These are phyloP conservation scores for Panellus pusillus DNA, from an alignment of 768 basidiomycete species.

Conservation along the genomic window DNA sequence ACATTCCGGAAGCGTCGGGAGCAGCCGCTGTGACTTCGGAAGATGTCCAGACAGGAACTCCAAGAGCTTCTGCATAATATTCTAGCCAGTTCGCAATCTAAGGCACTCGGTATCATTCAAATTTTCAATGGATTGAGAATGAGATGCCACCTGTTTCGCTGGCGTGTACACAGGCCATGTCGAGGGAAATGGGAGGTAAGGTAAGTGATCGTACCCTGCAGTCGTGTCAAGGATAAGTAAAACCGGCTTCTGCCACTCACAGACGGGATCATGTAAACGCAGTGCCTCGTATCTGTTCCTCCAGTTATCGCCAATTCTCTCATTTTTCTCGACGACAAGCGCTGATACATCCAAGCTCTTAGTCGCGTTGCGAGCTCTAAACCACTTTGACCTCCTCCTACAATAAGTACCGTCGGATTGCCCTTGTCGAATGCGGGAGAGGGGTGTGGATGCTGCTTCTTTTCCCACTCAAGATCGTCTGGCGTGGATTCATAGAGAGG, in stretches of 20 bases:
- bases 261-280: slow-evolving; percentile 55
- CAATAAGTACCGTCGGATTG: slow-evolving; percentile 60
- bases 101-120: slow-evolving; percentile 60
- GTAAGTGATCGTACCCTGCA: slow-evolving; percentile 37
- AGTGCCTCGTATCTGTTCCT: slow-evolving; percentile 58
- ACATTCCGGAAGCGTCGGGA: slow-evolving; percentile 34
- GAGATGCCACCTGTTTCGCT: slow-evolving; percentile 43
- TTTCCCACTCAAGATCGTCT: slow-evolving; percentile 62
- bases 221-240: slow-evolving; percentile 7
- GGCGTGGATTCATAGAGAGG: no score
- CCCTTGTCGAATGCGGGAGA: slow-evolving; percentile 47
- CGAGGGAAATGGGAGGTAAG: slow-evolving; percentile 61
- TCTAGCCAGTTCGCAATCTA: no score
- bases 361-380: slow-evolving; percentile 66
- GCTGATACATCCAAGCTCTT: slow-evolving; percentile 55
- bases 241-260: slow-evolving; percentile 28
- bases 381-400: slow-evolving; percentile 70
- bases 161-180: slow-evolving; percentile 62
- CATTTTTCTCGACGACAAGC: slow-evolving; percentile 59
- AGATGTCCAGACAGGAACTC: slow-evolving; percentile 67
- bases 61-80: slow-evolving; percentile 56
- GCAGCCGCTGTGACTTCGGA: slow-evolving; percentile 33
- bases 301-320: slow-evolving; percentile 61
- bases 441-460: slow-evolving; percentile 32
- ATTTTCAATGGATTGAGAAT: neutral